phyloP scores from a whole-genome alignment of 2,329 filamentous ascomycete species.

The Diplodia sapinea region DNA sequence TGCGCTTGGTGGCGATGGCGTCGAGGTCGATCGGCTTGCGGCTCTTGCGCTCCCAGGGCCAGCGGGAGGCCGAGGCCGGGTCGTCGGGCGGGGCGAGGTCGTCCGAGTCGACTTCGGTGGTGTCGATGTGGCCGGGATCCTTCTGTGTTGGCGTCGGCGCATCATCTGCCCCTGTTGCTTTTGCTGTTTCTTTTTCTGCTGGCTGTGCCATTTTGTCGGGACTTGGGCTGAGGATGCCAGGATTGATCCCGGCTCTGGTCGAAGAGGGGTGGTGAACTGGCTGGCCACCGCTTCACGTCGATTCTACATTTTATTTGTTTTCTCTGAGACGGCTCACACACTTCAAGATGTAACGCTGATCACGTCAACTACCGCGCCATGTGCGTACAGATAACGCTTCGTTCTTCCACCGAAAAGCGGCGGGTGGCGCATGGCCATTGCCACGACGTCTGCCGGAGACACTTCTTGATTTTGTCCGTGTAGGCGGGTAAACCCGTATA shows the following conservation, averaged over 20 bases:
- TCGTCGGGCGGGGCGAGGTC: slow-evolving; percentile 14
- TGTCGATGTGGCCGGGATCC: neutral
- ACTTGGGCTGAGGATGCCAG: neutral
- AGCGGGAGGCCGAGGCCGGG: neutral
- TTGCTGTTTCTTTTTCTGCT: neutral
- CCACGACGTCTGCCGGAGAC: neutral
- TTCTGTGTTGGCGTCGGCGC: neutral
- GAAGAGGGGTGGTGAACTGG: too few relatives aligned
- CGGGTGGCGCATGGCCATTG: neutral
- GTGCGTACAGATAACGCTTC: slow-evolving; percentile 14
- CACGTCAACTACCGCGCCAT: slow-evolving; percentile 19
- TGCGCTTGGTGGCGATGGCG: slow-evolving; percentile 11
- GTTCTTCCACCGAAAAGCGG: neutral
- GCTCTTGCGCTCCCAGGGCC: neutral
- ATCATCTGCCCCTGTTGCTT: neutral
- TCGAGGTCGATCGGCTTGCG: slow-evolving; percentile 7
- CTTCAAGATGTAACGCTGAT: slow-evolving; percentile 2
- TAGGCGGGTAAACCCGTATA: neutral
- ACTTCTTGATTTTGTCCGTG: neutral
- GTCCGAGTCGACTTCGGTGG: neutral
- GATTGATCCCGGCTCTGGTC: neutral
- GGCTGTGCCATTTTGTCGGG: neutral
- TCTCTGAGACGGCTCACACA: neutral
- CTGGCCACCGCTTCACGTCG: neutral
- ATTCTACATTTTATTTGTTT: neutral